Base-by-base conservation (phyloP, 768 basidiomycete species). In the Lentinula sp. region DNA sequence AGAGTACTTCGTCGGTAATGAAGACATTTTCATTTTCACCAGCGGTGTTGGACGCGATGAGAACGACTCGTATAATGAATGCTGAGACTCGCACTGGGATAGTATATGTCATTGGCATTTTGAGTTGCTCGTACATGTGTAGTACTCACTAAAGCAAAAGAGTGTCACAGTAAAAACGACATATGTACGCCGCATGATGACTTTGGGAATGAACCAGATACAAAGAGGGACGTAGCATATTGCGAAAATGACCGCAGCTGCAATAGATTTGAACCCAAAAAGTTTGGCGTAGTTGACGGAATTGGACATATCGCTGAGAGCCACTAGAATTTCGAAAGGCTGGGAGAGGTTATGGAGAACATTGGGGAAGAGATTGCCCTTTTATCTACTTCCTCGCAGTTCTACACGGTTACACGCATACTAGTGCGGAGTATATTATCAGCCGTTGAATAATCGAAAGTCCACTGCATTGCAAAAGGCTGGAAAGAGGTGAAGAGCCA, bases 1-100 rank as follows among this genome's bases (percentile, higher is more conserved):
- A 75, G 12, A 80, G 66, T 5, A 78, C 67, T 63, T 76, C 62
- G 48, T 77, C 75, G 0, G 71, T 72, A 3, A 78, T 77, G n/a
- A 77, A 67, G 13, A 77, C 60, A 10, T 54, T 58, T 2, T 76
- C 59, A 36, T 69, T 72, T 12, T 74, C 64, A 41, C 73, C 76
- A 6, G 68, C 73, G 5, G 70, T 65, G 0, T 66, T 67, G 0
- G 69, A 68, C 4, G 68, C 71, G 15, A 74, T 71, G 18, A 80
- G 60, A 6, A 75, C 58, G 1, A 77, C 76, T 2, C 79, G 76
- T 2, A 80, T 70, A 2, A 70, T 61, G 57, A 79, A 82, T 0
- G 77, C 78, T 3, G 68, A 64, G 6, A 76, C 57, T 20, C 79
- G 77, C 50, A 80, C 79, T 81, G 42, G 4, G 10, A 18, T 61